These are phyloP conservation scores for Herpetomonas tarakana DNA, from an alignment of 208 protist genomes.

Conservation along the genomic window DNA sequence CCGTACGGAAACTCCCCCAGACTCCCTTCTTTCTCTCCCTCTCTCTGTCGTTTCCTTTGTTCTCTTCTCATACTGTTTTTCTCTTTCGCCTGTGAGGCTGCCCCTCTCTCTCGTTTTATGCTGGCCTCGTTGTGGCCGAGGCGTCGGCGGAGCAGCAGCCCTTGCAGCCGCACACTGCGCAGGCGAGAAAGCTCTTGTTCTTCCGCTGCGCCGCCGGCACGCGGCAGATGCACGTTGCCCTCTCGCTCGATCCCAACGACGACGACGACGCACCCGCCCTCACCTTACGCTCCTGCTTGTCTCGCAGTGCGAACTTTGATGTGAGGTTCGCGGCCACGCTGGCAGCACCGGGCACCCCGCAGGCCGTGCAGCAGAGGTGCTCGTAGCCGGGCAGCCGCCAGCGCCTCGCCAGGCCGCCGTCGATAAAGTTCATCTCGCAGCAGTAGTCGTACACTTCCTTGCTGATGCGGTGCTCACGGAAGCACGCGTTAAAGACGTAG, in stretches of 20 bases:
- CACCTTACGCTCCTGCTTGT: constrained; percentile 34
- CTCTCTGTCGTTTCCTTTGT: too few species aligned
- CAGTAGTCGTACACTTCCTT: constrained; percentile 85
- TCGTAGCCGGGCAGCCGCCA: constrained; percentile 85
- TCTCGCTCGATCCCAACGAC: constrained; percentile 12
- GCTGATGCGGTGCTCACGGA: constrained; percentile 36
- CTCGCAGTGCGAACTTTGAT: constrained; percentile 49
- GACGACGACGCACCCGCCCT: not conserved
- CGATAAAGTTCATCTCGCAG: constrained; percentile 82
- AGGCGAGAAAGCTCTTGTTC: constrained; percentile 51
- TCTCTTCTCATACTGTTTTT: too few species aligned
- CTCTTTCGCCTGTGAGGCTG: too few species aligned
- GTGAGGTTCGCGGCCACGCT: constrained; percentile 46
- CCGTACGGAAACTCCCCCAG: too few species aligned
- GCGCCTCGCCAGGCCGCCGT: constrained; percentile 63
- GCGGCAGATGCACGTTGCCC: constrained; percentile 70
- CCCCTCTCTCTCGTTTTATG: too few species aligned
- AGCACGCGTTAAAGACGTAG: constrained; percentile 71
- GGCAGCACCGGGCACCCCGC: constrained; percentile 65
- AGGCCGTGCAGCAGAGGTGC: constrained; percentile 77
- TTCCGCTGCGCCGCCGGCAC: constrained; percentile 64
- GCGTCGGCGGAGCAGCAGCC: constrained; percentile 70
- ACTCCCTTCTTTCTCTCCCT: too few species aligned
- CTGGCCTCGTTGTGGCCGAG: too few species aligned
- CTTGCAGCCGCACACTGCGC: constrained; percentile 72